Percentiles rank a stretch among this genome's conserved stretches.
Conservation (phyloP, 257 asterid genomes). For the Linaria vulgaris region DNA sequence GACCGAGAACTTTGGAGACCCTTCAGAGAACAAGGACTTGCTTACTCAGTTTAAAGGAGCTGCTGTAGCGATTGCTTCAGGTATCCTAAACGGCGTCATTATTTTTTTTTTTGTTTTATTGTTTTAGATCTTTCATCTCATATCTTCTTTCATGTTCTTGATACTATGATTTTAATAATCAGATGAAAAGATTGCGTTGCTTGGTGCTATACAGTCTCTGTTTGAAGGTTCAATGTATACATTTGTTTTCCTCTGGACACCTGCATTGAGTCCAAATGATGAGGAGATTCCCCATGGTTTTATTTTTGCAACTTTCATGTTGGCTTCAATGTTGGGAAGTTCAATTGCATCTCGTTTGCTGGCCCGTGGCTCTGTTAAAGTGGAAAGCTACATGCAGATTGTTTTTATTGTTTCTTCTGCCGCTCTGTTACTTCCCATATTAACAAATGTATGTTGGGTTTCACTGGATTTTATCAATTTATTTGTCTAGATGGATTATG, state of each 20-base stretch:
- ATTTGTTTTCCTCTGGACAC: conserved; percentile 97
- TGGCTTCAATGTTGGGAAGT: conserved; percentile 98
- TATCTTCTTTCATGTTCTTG: conserved; percentile 24
- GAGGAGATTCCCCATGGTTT: conserved; percentile 97
- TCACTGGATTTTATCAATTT: not conserved
- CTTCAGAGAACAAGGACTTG: conserved; percentile 88
- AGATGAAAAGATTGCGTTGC: conserved; percentile 96
- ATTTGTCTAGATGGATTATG: conserved; percentile 17
- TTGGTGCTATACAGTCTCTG: conserved; percentile 96
- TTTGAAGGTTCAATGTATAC: conserved; percentile 99
- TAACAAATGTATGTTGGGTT: conserved; percentile 54
- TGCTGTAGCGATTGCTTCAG: conserved; percentile 92
- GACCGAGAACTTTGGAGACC: conserved; percentile 89
- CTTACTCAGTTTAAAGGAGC: conserved; percentile 90
- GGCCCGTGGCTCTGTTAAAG: conserved; percentile 68
- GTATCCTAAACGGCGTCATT: conserved; percentile 34
- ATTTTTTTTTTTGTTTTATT: not conserved
- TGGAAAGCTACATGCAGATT: conserved; percentile 95
- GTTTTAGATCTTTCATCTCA: conserved; percentile 1
- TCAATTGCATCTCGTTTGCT: conserved; percentile 85
- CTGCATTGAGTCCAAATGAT: conserved; percentile 92
- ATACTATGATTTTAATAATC: conserved; percentile 31
- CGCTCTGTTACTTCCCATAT: conserved; percentile 75
- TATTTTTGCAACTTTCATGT: conserved; percentile 92
- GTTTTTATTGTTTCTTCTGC: conserved; percentile 82